Base-by-base conservation (phyloP, 1,284 basidiomycete species). In the Singerocomus rubriflavus region DNA sequence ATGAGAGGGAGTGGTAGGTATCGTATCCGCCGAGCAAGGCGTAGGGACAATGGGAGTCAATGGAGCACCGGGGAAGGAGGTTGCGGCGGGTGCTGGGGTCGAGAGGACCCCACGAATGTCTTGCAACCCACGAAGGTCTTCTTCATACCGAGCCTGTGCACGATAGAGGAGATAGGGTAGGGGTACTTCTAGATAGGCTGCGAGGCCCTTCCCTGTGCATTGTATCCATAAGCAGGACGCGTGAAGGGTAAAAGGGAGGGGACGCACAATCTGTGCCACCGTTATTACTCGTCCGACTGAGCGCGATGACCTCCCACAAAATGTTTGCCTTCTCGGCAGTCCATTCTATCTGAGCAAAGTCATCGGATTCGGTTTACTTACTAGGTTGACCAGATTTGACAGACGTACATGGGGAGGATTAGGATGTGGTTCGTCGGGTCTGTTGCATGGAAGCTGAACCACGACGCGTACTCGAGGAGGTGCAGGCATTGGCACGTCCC, bases 291-390 rank as follows among this genome's bases (percentile, higher is more conserved):
- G 82, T 77, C 50, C 87, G 76, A 32, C 85, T 87, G 57, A 80
- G 78, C 49, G 88, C 83, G 54, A 91, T 88, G 42, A 87, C 84
- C 65, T 88, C 87, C 89, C 89, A 91, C 6, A 91, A 71, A 13
- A 88, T 80, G 54, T 83, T 84, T 45, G 90, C 88, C 66, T 91
- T 91, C 54, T 91, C 86, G 5, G 78, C 57, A 40, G 78, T 88
- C 89, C 88, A 91, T 73, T 86, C 82, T 66, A 91, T 83, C 89
- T 87, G 60, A 48, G 46, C 25, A 37, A 1, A 21, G 43, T 35
- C 29, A 31, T 42, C 30, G 10, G 62, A 64, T 52, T 44, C 21
- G 48, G 63, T 66, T 54, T 43, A 32, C 41, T 29, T 21, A 21
- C 21, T 21, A 43, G 11, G 13, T 16, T 30, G 37, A 17, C 29